Base-by-base conservation (phyloP, 805 yeast genomes). In the Candida argentea region DNA sequence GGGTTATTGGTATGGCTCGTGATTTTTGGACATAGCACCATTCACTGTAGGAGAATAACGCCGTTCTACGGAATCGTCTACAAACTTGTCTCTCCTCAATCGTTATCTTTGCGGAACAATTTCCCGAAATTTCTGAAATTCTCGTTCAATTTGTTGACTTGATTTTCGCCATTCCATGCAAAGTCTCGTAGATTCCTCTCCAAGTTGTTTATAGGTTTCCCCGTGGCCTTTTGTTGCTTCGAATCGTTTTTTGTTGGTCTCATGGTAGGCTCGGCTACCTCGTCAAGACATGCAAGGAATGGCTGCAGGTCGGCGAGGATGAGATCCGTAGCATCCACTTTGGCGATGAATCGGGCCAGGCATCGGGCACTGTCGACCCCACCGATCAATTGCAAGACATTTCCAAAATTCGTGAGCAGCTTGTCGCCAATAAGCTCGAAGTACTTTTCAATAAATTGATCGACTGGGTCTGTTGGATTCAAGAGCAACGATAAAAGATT, bases 351-450 rank as follows among this genome's bases (percentile, higher is more conserved):
- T 31, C 44, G 51, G 13, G 60, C 67, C 8, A 53, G 38, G 31
- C 56, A 61, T 31, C 50, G 52, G 14, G 31, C 36, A 22, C 51
- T 55, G 22, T 45, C 49, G 2, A 34, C 19, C 16, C 39, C 33
- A 4, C 50, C 47, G 8, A 76, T 56, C 33, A 82, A 58, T 14
- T 62, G 67, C 30, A 84, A 55, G 3, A 84, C 55, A 43, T 80
- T 83, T 33, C 54, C 50, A 46, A 83, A 82, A 45, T 84, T 84
- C 7, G 52, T 49, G 16, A 70, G 53, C 15, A 74, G 70, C 26
- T 64, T 63, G 51, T 84, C 94, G 5, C 76, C 76, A 28, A 84
- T 63, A 9, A 80, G 55, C 31, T 65, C 61, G 44, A 82, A 70
- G 48, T 84, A 84, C 43, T 65, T 72, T 26, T 72, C 68, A 2